These are phyloP conservation scores for Lactarius indigo DNA, from an alignment of 768 basidiomycete species.

Conservation along the genomic window DNA sequence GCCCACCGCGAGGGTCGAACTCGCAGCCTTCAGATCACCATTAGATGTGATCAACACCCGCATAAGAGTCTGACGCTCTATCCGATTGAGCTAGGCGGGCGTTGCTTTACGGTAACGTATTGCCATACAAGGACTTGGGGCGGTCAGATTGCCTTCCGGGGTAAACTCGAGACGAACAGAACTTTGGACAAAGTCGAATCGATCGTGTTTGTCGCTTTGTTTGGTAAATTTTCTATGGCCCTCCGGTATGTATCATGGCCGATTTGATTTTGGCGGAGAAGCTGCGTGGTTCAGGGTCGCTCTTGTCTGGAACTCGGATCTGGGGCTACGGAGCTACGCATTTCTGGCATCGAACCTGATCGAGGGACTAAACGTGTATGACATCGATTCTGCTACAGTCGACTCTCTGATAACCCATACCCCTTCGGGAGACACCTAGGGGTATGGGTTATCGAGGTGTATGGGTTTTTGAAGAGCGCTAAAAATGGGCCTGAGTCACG, in stretches of 20 bases:
- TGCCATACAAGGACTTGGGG: neutral
- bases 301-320: neutral
- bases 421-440: too few species aligned
- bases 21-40: conserved; percentile 56
- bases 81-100: conserved; percentile 67
- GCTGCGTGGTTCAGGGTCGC: neutral
- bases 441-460: too few species aligned
- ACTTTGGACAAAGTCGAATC: too few species aligned
- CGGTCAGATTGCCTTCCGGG: neutral
- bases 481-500: too few species aligned
- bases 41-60: neutral
- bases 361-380: neutral
- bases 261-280: neutral
- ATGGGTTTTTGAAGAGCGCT: too few species aligned
- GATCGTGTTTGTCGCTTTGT: too few species aligned
- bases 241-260: neutral
- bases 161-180: too few species aligned
- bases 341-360: neutral
- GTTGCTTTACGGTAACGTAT: neutral
- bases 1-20: conserved; percentile 64
- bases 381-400: neutral
- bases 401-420: too few species aligned
- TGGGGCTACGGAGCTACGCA: neutral
- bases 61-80: conserved; percentile 65
- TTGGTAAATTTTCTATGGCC: too few species aligned